Base-by-base conservation (phyloP, 139 green algal genomes). In the Marvania coccoides region DNA sequence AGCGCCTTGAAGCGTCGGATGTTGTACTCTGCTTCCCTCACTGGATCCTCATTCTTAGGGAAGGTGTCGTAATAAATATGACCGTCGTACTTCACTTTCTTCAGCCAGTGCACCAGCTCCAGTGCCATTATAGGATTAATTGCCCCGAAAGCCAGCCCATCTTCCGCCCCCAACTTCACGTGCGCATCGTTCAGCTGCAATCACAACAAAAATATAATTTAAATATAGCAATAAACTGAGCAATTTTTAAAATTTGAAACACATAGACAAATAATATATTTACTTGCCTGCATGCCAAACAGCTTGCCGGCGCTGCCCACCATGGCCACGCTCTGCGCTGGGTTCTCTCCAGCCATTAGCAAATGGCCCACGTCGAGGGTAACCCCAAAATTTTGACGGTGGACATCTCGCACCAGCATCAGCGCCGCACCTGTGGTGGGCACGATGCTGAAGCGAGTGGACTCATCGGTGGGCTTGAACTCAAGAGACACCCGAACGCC, bases 21-120 rank as follows among this genome's bases (percentile, higher is more conserved):
- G 72, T 89, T 89, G 42, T 64, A 61, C n/a, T 72, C 73, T 6
- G 79, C 77, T 62, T 87, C 82, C 23, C 53, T 9, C 37, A 87
- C 75, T 0, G 82, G 84, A 60, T 90, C 81, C 64, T 88, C 83
- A 47, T 80, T 77, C 4, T 58, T 8, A 1, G 80, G 79, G 58
- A 86, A 85, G 4, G 82, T 88, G 58, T 90, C 84, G 54, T 87
- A 88, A 57, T 82, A 88, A 23, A 85, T 29, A 39, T 75, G 35
- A 3, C 78, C 81, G 19, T 23, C 19, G 62, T 81, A 88, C 1
- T 54, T 40, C 2, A 57, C 38, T 19, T 58, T 42, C 48, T 75
- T 63, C 35, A 90, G 58, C 71, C 65, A 82, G n/a, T 48, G 70
- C n/a, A 90, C 63, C 28, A 88, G 40, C 75, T 90, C 84, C 38